Evolutionary conservation across 371 early-diverging fungal species (phyloP), one percentile per base, ranked within the genome.

Genomic region (Gilbertella persicaria): DNA sequence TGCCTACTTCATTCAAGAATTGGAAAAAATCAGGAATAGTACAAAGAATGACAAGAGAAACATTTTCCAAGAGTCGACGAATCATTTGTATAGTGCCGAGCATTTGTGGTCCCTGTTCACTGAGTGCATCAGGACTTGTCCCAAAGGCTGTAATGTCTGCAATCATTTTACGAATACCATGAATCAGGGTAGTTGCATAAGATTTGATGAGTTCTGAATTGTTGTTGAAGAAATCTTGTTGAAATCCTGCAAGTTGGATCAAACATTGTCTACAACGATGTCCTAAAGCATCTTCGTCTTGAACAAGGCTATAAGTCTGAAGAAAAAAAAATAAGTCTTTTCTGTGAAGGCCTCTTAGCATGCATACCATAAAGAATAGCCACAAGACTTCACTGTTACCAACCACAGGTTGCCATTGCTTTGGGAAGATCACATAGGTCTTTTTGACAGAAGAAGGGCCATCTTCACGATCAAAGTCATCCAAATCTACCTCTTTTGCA

Each of bases 211-310:
- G 67, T 5, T 73, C 71, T 0, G 57, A 48, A 46, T 71, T 63
- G 25, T 68, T 51, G 3, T 68, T 67, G 57, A 91, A 88, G 21
- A 89, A 83, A 0, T 84, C 76, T 29, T 82, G 77, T 36, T 78
- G 81, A 38, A 89, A 69, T n/a, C 88, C 88, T 10, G 88, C 85
- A 10, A 91, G 71, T 45, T 89, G 86, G 17, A 83, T 66, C 20
- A 91, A 62, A 42, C 88, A 87, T 64, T 86, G 86, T 42, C 82
- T 63, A 30, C 79, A 77, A 16, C 82, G 78, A 57, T 87, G 83
- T 2, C 72, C 69, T 43, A 80, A 59, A 10, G 58, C 64, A 46
- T 79, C 79, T 25, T 82, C 75, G 2, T 71, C 67, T 48, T 81
- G 76, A 7, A 82, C 67, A 45, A 79, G 37, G 12, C 37, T 30